Evolutionary conservation across 257 asterid species (phyloP).

Genomic region (Solanum etuberosum): DNA sequence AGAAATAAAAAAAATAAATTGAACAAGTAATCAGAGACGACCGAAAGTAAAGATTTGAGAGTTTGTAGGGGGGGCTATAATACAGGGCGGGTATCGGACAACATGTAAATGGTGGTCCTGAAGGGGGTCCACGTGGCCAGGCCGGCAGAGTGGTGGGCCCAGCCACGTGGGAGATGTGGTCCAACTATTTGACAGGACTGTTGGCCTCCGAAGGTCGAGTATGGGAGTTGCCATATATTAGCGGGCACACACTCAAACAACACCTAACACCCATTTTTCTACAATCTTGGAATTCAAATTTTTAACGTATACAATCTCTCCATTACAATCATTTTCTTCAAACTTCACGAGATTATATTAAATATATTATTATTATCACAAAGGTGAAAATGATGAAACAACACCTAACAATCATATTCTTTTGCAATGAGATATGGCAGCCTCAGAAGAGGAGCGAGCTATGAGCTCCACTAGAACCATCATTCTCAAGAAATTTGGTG

Average conservation of each 20-base stretch:
- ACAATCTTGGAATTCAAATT: not conserved
- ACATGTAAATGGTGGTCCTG: conserved; percentile 51
- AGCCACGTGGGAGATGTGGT: conserved; percentile 85
- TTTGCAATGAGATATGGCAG: not conserved
- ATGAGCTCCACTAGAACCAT: not conserved
- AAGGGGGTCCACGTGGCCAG: conserved; percentile 42
- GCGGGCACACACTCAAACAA: not conserved
- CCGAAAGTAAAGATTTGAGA: not conserved
- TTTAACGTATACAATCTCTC: not conserved
- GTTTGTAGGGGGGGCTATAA: not conserved
- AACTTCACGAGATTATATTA: too few relatives aligned
- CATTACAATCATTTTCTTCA: too few relatives aligned
- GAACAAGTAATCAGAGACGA: too few relatives aligned
- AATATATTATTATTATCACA: not conserved
- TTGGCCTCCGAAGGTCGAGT: not conserved
- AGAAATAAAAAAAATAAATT: too few relatives aligned
- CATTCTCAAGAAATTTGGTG: not conserved
- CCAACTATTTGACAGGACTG: conserved; percentile 41
- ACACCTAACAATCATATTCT: not conserved
- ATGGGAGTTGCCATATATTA: conserved; percentile 1
- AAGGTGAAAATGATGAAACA: not conserved
- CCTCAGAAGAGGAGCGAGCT: not conserved
- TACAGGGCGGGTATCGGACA: not conserved
- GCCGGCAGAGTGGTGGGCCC: conserved; percentile 58
- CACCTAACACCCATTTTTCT: not conserved